Conservation (phyloP, 192 early-diverging fungal genomes). For the Spinellus fusiger region DNA sequence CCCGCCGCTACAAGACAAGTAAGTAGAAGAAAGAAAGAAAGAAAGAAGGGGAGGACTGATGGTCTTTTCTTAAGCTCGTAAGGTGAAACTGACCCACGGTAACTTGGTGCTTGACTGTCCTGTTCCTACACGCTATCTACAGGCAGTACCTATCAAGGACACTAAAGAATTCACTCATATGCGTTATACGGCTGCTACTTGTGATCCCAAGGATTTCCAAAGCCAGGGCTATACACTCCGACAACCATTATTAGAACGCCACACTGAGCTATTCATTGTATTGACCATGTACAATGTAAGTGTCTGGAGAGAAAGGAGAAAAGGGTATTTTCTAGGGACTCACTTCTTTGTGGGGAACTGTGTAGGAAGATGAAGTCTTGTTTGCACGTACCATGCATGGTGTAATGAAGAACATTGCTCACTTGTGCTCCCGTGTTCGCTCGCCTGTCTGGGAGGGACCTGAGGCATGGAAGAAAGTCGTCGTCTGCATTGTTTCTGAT, state of each 20-base stretch:
- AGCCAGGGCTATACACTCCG: constrained; percentile 56
- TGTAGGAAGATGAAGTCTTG: constrained; percentile 64
- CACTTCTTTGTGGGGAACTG: background rate
- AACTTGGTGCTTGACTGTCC: constrained; percentile 70
- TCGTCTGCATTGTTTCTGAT: constrained; percentile 74
- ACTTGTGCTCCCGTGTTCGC: constrained; percentile 56
- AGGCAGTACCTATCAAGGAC: constrained; percentile 34
- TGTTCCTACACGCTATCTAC: constrained; percentile 50
- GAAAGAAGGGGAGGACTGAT: too few species aligned
- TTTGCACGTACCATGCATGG: constrained; percentile 74
- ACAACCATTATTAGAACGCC: constrained; percentile 53
- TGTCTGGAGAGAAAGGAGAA: background rate
- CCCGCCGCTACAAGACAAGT: constrained; percentile 47
- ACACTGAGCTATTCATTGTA: constrained; percentile 75
- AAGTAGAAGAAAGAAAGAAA: too few species aligned
- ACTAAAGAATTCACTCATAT: constrained; percentile 70
- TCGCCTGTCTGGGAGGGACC: constrained; percentile 44
- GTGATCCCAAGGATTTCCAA: constrained; percentile 56
- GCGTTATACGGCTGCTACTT: constrained; percentile 70
- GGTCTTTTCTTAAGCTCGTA: constrained; percentile 10
- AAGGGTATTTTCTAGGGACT: background rate
- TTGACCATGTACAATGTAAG: constrained; percentile 70
- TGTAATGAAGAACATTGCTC: constrained; percentile 73
- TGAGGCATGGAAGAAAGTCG: constrained; percentile 69
- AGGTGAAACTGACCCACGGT: constrained; percentile 57